These are phyloP conservation scores for Penicillium cinerascens DNA, from an alignment of 495 filamentous ascomycete species.

Conservation along the genomic window DNA sequence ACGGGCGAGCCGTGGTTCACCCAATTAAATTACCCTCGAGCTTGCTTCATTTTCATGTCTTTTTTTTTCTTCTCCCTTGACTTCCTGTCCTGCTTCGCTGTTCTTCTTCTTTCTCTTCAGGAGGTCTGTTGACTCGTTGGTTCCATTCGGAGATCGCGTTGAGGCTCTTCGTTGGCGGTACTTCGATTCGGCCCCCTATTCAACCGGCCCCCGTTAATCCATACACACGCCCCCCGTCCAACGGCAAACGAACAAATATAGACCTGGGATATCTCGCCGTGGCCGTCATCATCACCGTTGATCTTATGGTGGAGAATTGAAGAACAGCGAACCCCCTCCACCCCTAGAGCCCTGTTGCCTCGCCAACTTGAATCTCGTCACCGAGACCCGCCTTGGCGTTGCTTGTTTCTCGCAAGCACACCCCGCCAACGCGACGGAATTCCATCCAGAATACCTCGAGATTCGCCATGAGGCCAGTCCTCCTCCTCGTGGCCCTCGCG, in stretches of 20 bases:
- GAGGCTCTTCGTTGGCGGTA: background rate
- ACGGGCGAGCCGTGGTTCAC: no score
- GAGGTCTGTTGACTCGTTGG: background rate
- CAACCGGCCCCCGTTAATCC: background rate
- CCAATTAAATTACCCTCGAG: no score
- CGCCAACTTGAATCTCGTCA: slow-evolving; percentile 21
- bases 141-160: background rate
- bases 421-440: background rate
- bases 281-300: background rate
- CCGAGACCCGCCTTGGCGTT: slow-evolving; percentile 29
- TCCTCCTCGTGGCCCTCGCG: slow-evolving; percentile 29
- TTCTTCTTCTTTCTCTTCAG: background rate
- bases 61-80: no score
- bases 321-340: background rate
- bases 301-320: background rate
- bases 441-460: background rate
- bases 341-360: slow-evolving; percentile 19
- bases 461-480: slow-evolving; percentile 32
- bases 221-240: background rate
- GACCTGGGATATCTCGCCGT: background rate
- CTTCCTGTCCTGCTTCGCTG: no score
- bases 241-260: background rate
- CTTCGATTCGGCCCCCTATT: slow-evolving; percentile 2
- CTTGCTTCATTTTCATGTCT: no score
- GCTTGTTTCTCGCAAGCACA: slow-evolving; percentile 20